Evolutionary conservation across 192 early-diverging fungal species (phyloP), one percentile per base, ranked within the genome.

Genomic region (Backusella liffmaniae): DNA sequence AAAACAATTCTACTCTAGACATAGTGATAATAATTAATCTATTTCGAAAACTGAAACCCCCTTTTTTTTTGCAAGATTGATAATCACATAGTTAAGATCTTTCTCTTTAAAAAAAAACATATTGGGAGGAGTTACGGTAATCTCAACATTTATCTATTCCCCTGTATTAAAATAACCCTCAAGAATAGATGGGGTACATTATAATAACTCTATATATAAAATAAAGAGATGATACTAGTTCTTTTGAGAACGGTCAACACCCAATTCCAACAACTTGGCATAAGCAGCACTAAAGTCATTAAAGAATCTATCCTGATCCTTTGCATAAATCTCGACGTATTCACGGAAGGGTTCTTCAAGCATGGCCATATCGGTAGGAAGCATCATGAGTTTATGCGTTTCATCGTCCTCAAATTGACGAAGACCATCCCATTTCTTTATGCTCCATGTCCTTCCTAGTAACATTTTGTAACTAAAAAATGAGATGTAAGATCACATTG

Each of bases 291-390:
- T 66, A 74, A 88, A 88, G 62, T 85, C 86, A 21, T 88, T 78
- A 83, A 90, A 92, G 82, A 92, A 94, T 16, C 66, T 36, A 30
- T 90, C 83, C 81, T 94, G 85, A 74, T 92, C 87, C 72, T 85
- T 72, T 12, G 92, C 92, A 81, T 92, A 94, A n/a, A 87, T 76
- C 49, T 90, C 81, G 34, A 89, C 90, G 65, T 85, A 86, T 65
- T 82, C 72, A 41, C 84, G 82, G 78, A 92, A 92, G n/a, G 88
- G 85, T 73, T 91, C 87, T 53, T 84, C 79, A 49, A 92, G 73
- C 16, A 93, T 73, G 16, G 91, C 89, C 82, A 93, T 84, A 81
- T 94, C 92, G 51, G 89, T 74, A 39, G 90, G 89, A 39, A 92
- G 80, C 91, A 93, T 94, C 91, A 92, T 93, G 26, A 91, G 49